A percentile compares a stretch with the other conserved stretches of the same genome.
These are phyloP conservation scores for Ruellia speciosa DNA, from an alignment of 305 asterid genomes.

Conservation along the genomic window DNA sequence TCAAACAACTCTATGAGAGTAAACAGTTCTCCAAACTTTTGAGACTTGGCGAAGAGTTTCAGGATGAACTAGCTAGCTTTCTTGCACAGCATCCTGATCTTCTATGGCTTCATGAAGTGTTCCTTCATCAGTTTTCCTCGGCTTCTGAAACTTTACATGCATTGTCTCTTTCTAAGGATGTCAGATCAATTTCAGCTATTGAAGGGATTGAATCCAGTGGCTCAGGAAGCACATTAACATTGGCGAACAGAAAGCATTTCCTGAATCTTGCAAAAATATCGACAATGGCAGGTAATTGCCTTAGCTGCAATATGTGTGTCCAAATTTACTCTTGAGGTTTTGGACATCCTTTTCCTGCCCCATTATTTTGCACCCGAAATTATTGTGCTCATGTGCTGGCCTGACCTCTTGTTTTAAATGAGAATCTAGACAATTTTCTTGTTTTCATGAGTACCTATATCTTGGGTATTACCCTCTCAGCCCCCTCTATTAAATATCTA, in stretches of 20 bases:
- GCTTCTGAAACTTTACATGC: conserved; percentile 81
- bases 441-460: neutral
- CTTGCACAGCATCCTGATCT: conserved; percentile 67
- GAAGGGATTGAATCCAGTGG: conserved; percentile 34
- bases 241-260: conserved; percentile 67
- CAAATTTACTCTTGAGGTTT: neutral
- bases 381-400: neutral
- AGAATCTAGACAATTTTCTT: neutral
- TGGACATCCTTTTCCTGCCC: conserved; percentile 15
- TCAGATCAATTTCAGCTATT: conserved; percentile 26
- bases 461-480: no score
- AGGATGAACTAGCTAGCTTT: conserved; percentile 60
- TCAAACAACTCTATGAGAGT: conserved; percentile 58
- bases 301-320: conserved; percentile 14
- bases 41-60: conserved; percentile 90
- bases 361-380: neutral
- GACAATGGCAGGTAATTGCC: conserved; percentile 65
- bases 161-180: conserved; percentile 58
- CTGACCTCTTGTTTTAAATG: neutral
- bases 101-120: conserved; percentile 88
- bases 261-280: conserved; percentile 84
- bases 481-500: no score
- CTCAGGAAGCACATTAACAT: conserved; percentile 29
- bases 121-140: conserved; percentile 65
- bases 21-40: conserved; percentile 67